Percentiles rank a stretch among this genome's conserved stretches.
These are phyloP conservation scores for Senecio squalidus DNA, from an alignment of 140 eudicot genomes.

Conservation along the genomic window DNA sequence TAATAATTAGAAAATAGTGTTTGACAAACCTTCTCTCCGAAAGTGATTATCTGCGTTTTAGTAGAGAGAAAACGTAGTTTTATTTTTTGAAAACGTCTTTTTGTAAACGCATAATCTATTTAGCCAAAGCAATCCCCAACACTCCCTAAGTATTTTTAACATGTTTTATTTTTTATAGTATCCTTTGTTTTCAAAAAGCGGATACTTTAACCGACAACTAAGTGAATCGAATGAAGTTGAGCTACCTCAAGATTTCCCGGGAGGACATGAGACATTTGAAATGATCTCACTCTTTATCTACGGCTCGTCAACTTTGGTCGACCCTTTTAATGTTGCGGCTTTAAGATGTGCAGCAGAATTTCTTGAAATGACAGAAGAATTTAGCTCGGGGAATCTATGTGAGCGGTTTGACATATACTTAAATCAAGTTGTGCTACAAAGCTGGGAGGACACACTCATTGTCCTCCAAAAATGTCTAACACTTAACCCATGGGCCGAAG, in stretches of 20 bases:
- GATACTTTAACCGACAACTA: slow-evolving; percentile 63
- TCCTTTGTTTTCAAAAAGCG: slow-evolving; percentile 68
- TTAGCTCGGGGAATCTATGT: slow-evolving; percentile 62
- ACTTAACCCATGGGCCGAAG: slow-evolving; percentile 80
- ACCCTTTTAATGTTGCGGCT: slow-evolving; percentile 80
- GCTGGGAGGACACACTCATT: slow-evolving; percentile 85
- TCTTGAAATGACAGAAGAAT: slow-evolving; percentile 70
- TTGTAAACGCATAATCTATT: too few relatives aligned
- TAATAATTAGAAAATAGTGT: too few relatives aligned
- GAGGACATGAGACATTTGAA: slow-evolving; percentile 88
- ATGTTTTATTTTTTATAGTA: slow-evolving; percentile 34
- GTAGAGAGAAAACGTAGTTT: too few relatives aligned
- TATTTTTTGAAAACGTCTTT: too few relatives aligned
- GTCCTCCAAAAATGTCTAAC: slow-evolving; percentile 71
- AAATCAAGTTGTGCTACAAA: slow-evolving; percentile 92
- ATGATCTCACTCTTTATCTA: slow-evolving; percentile 82
- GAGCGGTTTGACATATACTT: slow-evolving; percentile 81
- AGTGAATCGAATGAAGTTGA: slow-evolving; percentile 51
- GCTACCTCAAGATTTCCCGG: slow-evolving; percentile 75
- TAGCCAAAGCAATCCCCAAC: too few relatives aligned
- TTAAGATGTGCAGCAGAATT: slow-evolving; percentile 84
- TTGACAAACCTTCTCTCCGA: too few relatives aligned
- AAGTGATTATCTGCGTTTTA: too few relatives aligned
- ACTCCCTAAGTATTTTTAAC: neutral
- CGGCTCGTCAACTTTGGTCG: slow-evolving; percentile 75